Evolutionary conservation across 2,329 filamentous ascomycete genomes (phyloP), one percentile per base, ranked within the genome.

Genomic region (Pezicula carpinea): DNA sequence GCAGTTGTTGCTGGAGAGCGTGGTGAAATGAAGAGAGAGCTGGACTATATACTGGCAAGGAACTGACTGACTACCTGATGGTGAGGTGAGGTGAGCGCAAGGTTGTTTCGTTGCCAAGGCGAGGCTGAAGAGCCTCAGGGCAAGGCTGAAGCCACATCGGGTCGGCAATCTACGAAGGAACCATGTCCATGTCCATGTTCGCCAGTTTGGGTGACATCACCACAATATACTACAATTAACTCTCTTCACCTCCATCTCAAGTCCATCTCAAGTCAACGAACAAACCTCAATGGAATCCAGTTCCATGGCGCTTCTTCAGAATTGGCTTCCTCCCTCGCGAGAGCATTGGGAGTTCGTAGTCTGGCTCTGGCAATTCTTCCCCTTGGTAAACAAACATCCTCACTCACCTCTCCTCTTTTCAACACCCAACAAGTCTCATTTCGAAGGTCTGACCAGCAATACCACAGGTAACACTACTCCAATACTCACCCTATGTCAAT

Each of bases 401-500:
- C 8, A 17, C 15, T 15, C 15, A 34, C 19, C 18, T 17, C 22
- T 5, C 19, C n/a, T 17, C 13, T 10, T 18, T 31, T 23, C 15
- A 46, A 17, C 14, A 39, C 17, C n/a, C 23, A 21, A 13, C n/a
- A 1, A 31, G 19, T 17, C 32, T 15, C 13, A 39, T 11, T 17
- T 19, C 5, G 38, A 43, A 26, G 32, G 18, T n/a, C 15, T 51
- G 21, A 46, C 32, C 23, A 45, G 3, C 33, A 3, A 35, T 19
- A 32, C 11, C n/a, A 6, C 51, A 95, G 89, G 61, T 89, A 53
- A 83, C 83, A 0, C 77, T 81, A 1, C 43, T 80, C 18, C 90
- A 96, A 80, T 92, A 85, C 83, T 44, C 79, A 21, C 89, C 95
- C 78, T 95, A 86, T 84, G 14, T 53, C 3, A 70, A 76, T n/a